A percentile compares a stretch with the other conserved stretches of the same genome.
These are phyloP conservation scores for Willaertia magna DNA, from an alignment of 208 protist genomes.

Conservation along the genomic window DNA sequence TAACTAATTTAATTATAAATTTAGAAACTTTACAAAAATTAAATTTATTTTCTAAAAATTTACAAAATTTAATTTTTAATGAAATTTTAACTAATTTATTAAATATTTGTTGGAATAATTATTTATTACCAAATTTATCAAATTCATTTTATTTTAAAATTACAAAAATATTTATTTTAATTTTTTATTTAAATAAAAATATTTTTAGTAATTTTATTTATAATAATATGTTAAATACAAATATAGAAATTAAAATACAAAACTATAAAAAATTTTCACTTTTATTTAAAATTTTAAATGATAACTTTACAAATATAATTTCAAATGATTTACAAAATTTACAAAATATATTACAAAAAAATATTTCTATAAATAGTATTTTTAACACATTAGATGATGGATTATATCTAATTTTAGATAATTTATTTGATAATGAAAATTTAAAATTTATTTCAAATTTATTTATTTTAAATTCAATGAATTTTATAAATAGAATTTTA, in stretches of 20 bases:
- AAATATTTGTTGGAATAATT: too few relatives aligned
- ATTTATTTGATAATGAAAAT: background rate
- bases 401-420: conserved; percentile 2
- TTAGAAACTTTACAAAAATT: too few relatives aligned
- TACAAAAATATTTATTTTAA: background rate
- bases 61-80: too few relatives aligned
- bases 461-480: background rate
- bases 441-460: background rate
- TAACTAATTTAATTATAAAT: too few relatives aligned
- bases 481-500: background rate
- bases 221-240: background rate
- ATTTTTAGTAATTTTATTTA: background rate
- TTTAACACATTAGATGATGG: background rate
- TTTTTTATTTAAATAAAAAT: background rate
- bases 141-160: background rate
- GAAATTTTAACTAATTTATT: too few relatives aligned
- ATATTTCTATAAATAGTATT: background rate
- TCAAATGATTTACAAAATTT: too few relatives aligned
- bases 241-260: background rate
- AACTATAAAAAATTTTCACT: background rate
- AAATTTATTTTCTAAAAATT: too few relatives aligned
- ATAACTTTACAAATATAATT: too few relatives aligned
- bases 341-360: too few relatives aligned
- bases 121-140: too few relatives aligned
- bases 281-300: background rate